Conservation (phyloP, 495 filamentous ascomycete genomes). For the Rostrohypoxylon terebratum region DNA sequence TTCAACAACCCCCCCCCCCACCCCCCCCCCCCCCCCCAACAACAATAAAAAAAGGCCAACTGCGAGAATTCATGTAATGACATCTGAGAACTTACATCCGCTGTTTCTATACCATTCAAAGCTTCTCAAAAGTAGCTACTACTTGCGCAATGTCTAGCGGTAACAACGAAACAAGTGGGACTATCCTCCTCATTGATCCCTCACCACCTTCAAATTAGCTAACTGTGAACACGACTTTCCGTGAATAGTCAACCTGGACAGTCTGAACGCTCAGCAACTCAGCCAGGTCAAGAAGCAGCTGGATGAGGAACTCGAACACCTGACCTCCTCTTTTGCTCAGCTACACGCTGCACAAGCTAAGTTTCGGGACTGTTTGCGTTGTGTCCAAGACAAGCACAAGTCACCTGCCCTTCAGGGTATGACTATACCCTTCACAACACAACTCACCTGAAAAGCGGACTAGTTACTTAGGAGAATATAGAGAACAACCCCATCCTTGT, state of each 20-base stretch:
- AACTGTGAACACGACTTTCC: neutral
- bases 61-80: no score
- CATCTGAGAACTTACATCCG: neutral
- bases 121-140: neutral
- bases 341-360: slow-evolving; percentile 88
- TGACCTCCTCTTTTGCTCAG: slow-evolving; percentile 88
- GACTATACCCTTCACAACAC: slow-evolving; percentile 6
- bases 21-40: no score
- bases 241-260: slow-evolving; percentile 59
- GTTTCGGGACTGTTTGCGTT: slow-evolving; percentile 87
- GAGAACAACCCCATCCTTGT: slow-evolving; percentile 79
- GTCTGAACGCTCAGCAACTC: slow-evolving; percentile 64
- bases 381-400: slow-evolving; percentile 71
- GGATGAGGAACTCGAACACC: slow-evolving; percentile 92
- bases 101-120: neutral
- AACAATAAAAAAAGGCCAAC: no score
- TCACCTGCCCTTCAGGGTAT: slow-evolving; percentile 53
- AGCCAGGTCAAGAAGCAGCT: slow-evolving; percentile 88
- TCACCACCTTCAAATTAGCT: neutral
- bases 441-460: neutral
- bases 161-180: slow-evolving; percentile 33
- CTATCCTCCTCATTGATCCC: neutral
- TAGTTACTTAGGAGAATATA: slow-evolving; percentile 31
- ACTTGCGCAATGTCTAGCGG: slow-evolving; percentile 30
- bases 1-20: no score